These are phyloP conservation scores for Zostera marina DNA, from an alignment of 116 monocot species.

Conservation along the genomic window DNA sequence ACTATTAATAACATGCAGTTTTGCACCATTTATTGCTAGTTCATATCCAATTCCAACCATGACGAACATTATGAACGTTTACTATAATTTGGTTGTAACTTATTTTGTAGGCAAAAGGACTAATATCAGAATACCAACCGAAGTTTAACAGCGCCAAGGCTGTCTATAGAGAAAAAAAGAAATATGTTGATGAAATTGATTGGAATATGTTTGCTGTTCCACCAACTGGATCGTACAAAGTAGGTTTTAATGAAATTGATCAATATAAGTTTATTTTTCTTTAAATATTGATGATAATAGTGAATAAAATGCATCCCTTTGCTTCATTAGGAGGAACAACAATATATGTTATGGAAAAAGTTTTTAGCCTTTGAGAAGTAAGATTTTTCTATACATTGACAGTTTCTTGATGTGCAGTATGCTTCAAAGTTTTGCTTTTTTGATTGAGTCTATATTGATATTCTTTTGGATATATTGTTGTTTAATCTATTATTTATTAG, in stretches of 20 bases:
- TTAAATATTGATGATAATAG: not conserved
- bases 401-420: not conserved
- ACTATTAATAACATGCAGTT: too few species aligned
- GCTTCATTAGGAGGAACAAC: constrained; percentile 74
- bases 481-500: not conserved
- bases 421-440: not conserved
- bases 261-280: not conserved
- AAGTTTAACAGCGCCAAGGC: constrained; percentile 95
- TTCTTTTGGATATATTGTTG: not conserved
- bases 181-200: constrained; percentile 92
- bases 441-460: not conserved
- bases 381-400: constrained; percentile 5
- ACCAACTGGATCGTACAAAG: constrained; percentile 80
- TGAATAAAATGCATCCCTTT: not conserved
- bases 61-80: not conserved
- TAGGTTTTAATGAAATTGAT: constrained; percentile 5
- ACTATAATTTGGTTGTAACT: not conserved
- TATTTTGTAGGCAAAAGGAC: constrained; percentile 65
- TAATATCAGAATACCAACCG: constrained; percentile 89
- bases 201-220: constrained; percentile 97
- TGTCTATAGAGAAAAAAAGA: constrained; percentile 86
- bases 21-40: not conserved
- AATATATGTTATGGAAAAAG: constrained; percentile 84
- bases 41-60: not conserved
- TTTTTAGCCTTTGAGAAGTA: constrained; percentile 93